phyloP scores from a whole-genome alignment of 768 basidiomycete species.

The Lentinula guzmanii region DNA sequence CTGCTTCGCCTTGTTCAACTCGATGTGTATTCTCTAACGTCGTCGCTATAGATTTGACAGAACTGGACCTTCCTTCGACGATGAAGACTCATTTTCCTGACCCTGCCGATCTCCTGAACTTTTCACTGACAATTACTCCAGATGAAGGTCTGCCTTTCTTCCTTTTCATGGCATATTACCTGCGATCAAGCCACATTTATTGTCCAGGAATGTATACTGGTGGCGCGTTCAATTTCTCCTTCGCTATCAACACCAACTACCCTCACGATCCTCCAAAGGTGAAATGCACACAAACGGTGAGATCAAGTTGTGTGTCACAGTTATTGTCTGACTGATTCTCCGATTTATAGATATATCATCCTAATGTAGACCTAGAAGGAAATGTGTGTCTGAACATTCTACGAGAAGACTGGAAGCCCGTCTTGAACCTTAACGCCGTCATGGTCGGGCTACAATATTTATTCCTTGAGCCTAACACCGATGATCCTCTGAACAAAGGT shows the following conservation, averaged over 20 bases:
- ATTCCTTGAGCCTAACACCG: conserved; percentile 97
- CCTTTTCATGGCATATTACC: not conserved
- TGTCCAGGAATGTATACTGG: conserved; percentile 94
- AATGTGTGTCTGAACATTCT: conserved; percentile 98
- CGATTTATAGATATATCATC: conserved; percentile 84
- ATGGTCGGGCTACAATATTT: conserved; percentile 98
- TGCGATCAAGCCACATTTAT: not conserved
- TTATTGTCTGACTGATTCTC: not conserved
- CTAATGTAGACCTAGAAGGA: conserved; percentile 96
- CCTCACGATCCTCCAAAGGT: conserved; percentile 99
- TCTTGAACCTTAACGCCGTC: conserved; percentile 93
- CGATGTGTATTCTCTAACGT: not conserved
- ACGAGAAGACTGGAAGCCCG: conserved; percentile 99
- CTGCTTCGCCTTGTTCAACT: conserved; percentile 10
- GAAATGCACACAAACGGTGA: conserved; percentile 90
- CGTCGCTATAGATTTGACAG: conserved; percentile 72
- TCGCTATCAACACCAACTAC: conserved; percentile 95
- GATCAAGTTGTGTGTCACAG: conserved; percentile 17
- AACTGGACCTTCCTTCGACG: conserved; percentile 90
- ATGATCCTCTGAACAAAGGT: conserved; percentile 99
- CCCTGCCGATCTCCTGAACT: conserved; percentile 93
- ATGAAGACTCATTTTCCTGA: conserved; percentile 96
- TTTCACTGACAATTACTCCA: conserved; percentile 89
- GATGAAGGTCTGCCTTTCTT: conserved; percentile 70
- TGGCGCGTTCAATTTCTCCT: conserved; percentile 89